Evolutionary conservation across 805 yeast species (phyloP).

Genomic region (Isabelozyma heimii): DNA sequence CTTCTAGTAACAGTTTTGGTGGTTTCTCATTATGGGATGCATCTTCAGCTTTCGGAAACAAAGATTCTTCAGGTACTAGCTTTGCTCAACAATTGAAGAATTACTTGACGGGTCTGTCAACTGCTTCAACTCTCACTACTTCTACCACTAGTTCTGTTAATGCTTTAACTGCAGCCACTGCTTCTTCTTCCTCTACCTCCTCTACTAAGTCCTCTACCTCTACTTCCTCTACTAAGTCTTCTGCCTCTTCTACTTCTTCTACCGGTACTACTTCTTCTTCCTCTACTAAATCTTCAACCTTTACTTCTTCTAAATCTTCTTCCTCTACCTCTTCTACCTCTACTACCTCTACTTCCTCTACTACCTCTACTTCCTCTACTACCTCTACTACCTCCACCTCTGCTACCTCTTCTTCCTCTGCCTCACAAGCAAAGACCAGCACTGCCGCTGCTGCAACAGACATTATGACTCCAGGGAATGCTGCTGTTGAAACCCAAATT

Average conservation of each 20-base stretch:
- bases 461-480: not conserved
- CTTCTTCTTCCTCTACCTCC: constrained; percentile 2
- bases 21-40: constrained; percentile 89
- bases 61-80: constrained; percentile 14
- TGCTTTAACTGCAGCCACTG: not conserved
- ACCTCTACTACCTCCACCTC: constrained; percentile 1
- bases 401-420: constrained; percentile 1
- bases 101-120: constrained; percentile 24
- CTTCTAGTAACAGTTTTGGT: constrained; percentile 42
- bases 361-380: constrained; percentile 1
- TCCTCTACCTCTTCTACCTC: constrained; percentile 1
- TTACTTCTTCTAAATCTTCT: constrained; percentile 1
- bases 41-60: constrained; percentile 43
- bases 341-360: constrained; percentile 1
- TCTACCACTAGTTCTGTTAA: constrained; percentile 2
- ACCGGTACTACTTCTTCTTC: constrained; percentile 4
- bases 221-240: constrained; percentile 1
- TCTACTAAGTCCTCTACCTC: constrained; percentile 1
- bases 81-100: constrained; percentile 39
- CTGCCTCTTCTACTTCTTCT: constrained; percentile 3
- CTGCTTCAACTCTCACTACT: constrained; percentile 2
- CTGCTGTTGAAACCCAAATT: not conserved
- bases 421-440: not conserved
- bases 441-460: not conserved
- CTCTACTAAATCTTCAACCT: not conserved